phyloP scores from a whole-genome alignment of 768 basidiomycete species.

The Lentinula guzmanii region DNA sequence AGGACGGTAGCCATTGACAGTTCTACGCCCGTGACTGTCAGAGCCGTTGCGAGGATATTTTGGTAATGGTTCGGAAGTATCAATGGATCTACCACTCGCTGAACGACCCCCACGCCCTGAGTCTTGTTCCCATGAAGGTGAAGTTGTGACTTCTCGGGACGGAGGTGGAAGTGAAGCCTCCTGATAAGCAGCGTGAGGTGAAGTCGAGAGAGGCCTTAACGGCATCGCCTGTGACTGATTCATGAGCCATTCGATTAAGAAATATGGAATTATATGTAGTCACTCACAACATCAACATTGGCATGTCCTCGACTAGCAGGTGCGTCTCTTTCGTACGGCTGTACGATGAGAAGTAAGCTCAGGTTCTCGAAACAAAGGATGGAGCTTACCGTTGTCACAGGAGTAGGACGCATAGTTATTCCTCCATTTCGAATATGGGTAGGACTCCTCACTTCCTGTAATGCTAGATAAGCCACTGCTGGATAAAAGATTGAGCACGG shows the following conservation, averaged over 20 bases:
- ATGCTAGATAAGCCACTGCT: not conserved
- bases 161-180: not conserved
- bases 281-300: not conserved
- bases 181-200: not conserved
- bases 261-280: not conserved
- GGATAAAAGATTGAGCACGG: not conserved
- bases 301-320: not conserved
- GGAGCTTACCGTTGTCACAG: not conserved
- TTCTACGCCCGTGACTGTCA: not conserved
- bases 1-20: not conserved
- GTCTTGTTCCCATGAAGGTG: not conserved
- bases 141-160: not conserved
- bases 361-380: not conserved
- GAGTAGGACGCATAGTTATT: not conserved
- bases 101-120: not conserved
- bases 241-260: not conserved
- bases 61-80: not conserved
- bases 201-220: not conserved
- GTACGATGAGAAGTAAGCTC: not conserved
- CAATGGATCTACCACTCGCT: not conserved
- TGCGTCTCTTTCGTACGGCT: not conserved
- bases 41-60: not conserved
- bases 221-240: not conserved
- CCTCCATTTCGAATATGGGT: not conserved
- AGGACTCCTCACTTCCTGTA: not conserved